These are phyloP conservation scores for Lineolata rhizophorae DNA, from an alignment of 495 filamentous ascomycete species.

Conservation along the genomic window DNA sequence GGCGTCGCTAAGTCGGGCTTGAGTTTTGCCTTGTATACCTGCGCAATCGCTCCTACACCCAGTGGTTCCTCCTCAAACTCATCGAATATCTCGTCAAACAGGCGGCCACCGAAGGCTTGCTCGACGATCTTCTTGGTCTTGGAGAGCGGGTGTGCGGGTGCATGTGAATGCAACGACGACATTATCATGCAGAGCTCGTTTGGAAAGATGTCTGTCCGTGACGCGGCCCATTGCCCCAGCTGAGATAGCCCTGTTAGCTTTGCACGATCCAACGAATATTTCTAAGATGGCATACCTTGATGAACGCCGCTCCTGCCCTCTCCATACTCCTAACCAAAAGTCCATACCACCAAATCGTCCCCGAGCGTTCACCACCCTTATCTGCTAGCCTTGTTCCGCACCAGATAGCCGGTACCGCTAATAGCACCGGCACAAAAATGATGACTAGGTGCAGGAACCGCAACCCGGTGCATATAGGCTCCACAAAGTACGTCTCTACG, in stretches of 20 bases:
- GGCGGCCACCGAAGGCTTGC: constrained; percentile 56
- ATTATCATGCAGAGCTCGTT: constrained; percentile 76
- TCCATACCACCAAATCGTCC: constrained; percentile 86
- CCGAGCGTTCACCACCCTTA: constrained; percentile 46
- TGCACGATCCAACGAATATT: background rate
- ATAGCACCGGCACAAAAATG: constrained; percentile 81
- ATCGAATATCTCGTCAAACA: constrained; percentile 85
- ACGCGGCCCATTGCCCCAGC: constrained; percentile 98
- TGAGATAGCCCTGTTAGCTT: constrained; percentile 15
- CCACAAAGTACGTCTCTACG: constrained; percentile 50
- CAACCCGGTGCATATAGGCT: constrained; percentile 72
- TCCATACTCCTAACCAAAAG: constrained; percentile 86
- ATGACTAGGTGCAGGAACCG: constrained; percentile 65
- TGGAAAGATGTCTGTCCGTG: constrained; percentile 94
- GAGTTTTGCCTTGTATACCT: constrained; percentile 90
- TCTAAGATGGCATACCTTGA: constrained; percentile 43
- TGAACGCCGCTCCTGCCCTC: constrained; percentile 83
- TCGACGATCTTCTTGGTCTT: constrained; percentile 58
- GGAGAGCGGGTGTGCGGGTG: constrained; percentile 70
- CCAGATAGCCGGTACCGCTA: constrained; percentile 62
- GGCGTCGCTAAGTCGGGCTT: constrained; percentile 52
- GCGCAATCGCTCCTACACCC: constrained; percentile 90
- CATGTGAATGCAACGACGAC: constrained; percentile 88
- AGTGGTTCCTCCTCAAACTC: constrained; percentile 84
- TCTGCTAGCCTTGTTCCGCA: constrained; percentile 36